Conservation (phyloP, 805 yeast species). For the Candida patagonica region DNA sequence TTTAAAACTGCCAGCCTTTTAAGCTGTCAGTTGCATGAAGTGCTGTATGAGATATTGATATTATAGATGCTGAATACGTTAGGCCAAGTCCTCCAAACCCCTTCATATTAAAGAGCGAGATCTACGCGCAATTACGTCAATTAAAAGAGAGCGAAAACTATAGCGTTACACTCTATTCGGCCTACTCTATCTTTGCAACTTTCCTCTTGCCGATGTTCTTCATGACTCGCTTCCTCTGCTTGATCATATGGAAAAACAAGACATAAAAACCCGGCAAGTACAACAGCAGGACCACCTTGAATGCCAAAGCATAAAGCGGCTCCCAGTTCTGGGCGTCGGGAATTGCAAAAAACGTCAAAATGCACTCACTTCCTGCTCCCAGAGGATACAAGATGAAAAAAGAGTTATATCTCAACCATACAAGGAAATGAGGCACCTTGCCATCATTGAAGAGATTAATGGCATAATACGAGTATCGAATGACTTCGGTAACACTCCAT, state of each 20-base stretch:
- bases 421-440: slow-evolving; percentile 47
- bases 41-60: too few species aligned
- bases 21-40: too few species aligned
- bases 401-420: slow-evolving; percentile 71
- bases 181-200: slow-evolving; percentile 5
- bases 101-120: too few species aligned
- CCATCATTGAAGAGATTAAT: slow-evolving; percentile 45
- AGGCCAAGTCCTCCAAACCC: too few species aligned
- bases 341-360: slow-evolving; percentile 60
- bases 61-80: too few species aligned
- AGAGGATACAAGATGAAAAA: slow-evolving; percentile 80
- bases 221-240: slow-evolving; percentile 68
- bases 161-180: too few species aligned
- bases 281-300: slow-evolving; percentile 48
- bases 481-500: slow-evolving; percentile 92
- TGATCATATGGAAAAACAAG: slow-evolving; percentile 79
- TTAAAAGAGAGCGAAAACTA: too few species aligned
- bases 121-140: too few species aligned
- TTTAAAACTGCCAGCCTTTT: too few species aligned
- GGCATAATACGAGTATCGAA: slow-evolving; percentile 84
- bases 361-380: slow-evolving; percentile 82
- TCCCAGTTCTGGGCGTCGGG: slow-evolving; percentile 46
- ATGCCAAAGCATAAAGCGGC: slow-evolving; percentile 42
- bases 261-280: slow-evolving; percentile 85
- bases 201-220: slow-evolving; percentile 22